Base-by-base conservation (phyloP, 176 grass and related monocot species). In the Puya raimondii region DNA sequence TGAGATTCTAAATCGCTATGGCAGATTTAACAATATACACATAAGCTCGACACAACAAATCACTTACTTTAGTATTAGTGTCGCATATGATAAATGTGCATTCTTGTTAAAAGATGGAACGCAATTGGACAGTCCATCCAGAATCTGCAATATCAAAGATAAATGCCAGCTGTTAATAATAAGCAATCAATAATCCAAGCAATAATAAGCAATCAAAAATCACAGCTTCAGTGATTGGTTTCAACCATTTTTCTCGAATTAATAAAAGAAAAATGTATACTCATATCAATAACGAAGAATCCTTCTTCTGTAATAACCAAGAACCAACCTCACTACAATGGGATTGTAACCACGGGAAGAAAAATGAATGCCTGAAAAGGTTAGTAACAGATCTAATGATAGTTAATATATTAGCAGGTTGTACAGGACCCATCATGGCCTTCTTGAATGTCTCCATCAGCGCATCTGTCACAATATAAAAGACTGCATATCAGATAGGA, bases 11-110 rank as follows among this genome's bases (percentile, higher is more conserved):
- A 42, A 42, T 42, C 33, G 33, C 33, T 42, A 33, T 33, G 29
- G 29, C 29, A 33, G 29, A 33, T 33, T 33, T 33, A 33, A 33
- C 29, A 33, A 33, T 33, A 33, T 33, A 33, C 29, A 33, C 29
- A 33, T 33, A 42, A 42, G 33, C 7, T 42, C 33, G 4, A 6
- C 49, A 48, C 23, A 73, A 10, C 16, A 47, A 3, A 63, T 15
- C 25, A 77, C 87, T 87, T 81, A 99, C 94, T 99, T 99, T 21
- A 99, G 84, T 66, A 99, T 21, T 80, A 99, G 72, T 17, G 94
- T 99, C 18, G 90, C 78, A 76, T 86, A 99, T 68, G 90, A 84
- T 78, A 99, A 70, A 74, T 99, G 82, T 69, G 95, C 80, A 48
- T 86, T 89, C 78, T 99, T 99, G 83, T 84, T 99, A 76, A 99